Evolutionary conservation across 2,329 filamentous ascomycete species (phyloP).

Genomic region (Phaeophleospora eucalypticola): DNA sequence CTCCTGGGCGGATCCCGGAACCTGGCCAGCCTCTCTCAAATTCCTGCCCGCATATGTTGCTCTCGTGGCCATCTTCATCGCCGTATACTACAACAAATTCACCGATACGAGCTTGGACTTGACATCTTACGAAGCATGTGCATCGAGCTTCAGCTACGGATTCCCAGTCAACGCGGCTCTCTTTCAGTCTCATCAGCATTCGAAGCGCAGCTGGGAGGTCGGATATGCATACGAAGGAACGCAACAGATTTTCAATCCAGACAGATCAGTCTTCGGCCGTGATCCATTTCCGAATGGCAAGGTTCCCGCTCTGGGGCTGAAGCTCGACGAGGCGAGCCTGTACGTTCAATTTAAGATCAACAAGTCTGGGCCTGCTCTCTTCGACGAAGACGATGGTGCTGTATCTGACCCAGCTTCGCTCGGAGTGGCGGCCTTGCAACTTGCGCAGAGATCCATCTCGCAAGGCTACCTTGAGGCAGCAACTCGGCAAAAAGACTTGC

Average conservation of each 20-base stretch:
- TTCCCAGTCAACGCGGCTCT: slow-evolving; percentile 26
- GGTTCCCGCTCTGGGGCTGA: slow-evolving; percentile 22
- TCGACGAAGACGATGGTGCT: slow-evolving; percentile 34
- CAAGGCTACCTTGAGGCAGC: slow-evolving; percentile 37
- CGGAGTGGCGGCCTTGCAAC: slow-evolving; percentile 43
- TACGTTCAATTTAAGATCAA: slow-evolving; percentile 30
- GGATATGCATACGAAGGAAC: slow-evolving; percentile 41
- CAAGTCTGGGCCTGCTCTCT: slow-evolving; percentile 32
- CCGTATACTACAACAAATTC: slow-evolving; percentile 17
- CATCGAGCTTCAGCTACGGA: slow-evolving; percentile 25
- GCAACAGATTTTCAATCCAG: slow-evolving; percentile 37
- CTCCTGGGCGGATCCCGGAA: slow-evolving; percentile 21
- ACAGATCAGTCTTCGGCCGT: slow-evolving; percentile 36
- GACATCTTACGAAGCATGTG: slow-evolving; percentile 20
- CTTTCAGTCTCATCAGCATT: slow-evolving; percentile 29
- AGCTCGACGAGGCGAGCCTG: slow-evolving; percentile 29
- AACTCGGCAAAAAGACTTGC: slow-evolving; percentile 39
- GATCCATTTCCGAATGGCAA: slow-evolving; percentile 35
- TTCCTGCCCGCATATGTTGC: slow-evolving; percentile 17
- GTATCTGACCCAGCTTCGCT: slow-evolving; percentile 45
- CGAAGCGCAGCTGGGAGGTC: slow-evolving; percentile 42
- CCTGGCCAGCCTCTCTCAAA: slow-evolving; percentile 20
- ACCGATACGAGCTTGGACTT: slow-evolving; percentile 16
- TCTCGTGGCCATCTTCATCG: slow-evolving; percentile 15
- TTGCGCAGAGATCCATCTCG: slow-evolving; percentile 33